phyloP scores from a whole-genome alignment of 2,329 filamentous ascomycete species.

The Teratosphaeria nubilosa region DNA sequence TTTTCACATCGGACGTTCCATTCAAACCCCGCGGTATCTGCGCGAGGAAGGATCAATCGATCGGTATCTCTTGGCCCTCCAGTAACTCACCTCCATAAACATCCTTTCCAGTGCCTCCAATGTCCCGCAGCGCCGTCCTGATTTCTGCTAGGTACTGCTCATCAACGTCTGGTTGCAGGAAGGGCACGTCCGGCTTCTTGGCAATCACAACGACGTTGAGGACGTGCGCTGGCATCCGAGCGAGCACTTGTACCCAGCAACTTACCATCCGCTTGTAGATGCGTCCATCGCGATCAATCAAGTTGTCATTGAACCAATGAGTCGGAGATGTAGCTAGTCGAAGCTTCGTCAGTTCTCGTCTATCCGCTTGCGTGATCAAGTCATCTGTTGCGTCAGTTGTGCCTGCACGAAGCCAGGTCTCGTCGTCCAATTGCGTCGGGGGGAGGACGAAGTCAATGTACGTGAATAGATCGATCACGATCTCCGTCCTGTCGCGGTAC shows the following conservation, averaged over 20 bases:
- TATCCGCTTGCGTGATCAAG: neutral
- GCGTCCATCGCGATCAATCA: neutral
- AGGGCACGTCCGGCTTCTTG: neutral
- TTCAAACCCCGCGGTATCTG: neutral
- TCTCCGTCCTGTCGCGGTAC: neutral
- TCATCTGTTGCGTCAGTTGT: neutral
- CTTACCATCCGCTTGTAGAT: neutral
- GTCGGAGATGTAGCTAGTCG: neutral
- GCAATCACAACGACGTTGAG: neutral
- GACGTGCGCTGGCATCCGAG: neutral
- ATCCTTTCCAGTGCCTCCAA: neutral
- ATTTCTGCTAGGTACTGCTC: neutral
- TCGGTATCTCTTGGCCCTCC: neutral
- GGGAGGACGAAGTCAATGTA: neutral
- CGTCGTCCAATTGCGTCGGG: neutral
- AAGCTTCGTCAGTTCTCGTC: neutral
- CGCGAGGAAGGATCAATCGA: neutral
- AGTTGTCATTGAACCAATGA: neutral
- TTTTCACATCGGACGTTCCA: too few relatives aligned
- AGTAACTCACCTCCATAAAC: neutral
- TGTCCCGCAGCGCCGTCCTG: neutral
- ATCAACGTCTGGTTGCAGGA: neutral
- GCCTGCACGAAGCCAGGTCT: neutral
- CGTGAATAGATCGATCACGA: neutral
- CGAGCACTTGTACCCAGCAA: neutral